Base-by-base conservation (phyloP, 805 yeast genomes). In the Candida silvicultrix region DNA sequence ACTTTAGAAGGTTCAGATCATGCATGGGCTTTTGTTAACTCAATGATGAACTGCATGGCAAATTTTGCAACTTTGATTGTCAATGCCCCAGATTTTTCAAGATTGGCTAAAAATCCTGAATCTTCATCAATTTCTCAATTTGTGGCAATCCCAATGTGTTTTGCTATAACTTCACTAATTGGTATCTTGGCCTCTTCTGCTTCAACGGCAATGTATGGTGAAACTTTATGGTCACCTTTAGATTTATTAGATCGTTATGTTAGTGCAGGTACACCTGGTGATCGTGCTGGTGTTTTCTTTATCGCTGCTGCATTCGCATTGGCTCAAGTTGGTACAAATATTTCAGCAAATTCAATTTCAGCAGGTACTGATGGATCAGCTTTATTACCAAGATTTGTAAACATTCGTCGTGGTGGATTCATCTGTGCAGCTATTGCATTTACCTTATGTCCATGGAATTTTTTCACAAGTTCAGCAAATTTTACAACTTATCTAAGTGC, bases 41-140 rank as follows among this genome's bases (percentile, higher is more conserved):
- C 92, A 5, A 72, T 81, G 29, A 85, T 89, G 95, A 83, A 81
- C 65, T 75, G 89, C 19, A 68, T 89, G 50, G 86, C 95, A 23
- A 89, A 88, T 66, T 89, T 89, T 59, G 94, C 95, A 5, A 85
- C 96, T n/a, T 74, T 89, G 57, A 85, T 89, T 58, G 77, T 85
- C 45, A 89, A 89, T 66, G 86, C 94, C 15, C 95, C 96, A 2
- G 97, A 89, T 70, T 89, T 89, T 65, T 75, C 95, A 22, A 78
- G 97, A 64, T 83, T 88, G 67, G 85, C 95, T 10, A 75, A 72
- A 51, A 80, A 78, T 20, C 71, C 75, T 43, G 63, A 56, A 38
- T 68, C 78, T 19, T 73, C 83, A 4, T 57, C 70, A n/a, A 70
- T 73, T 63, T 74, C 88, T 2, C 89, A 82, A 63, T 58, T 73